phyloP scores from a whole-genome alignment of 1,284 basidiomycete species.

The Microbotryum scabiosae region DNA sequence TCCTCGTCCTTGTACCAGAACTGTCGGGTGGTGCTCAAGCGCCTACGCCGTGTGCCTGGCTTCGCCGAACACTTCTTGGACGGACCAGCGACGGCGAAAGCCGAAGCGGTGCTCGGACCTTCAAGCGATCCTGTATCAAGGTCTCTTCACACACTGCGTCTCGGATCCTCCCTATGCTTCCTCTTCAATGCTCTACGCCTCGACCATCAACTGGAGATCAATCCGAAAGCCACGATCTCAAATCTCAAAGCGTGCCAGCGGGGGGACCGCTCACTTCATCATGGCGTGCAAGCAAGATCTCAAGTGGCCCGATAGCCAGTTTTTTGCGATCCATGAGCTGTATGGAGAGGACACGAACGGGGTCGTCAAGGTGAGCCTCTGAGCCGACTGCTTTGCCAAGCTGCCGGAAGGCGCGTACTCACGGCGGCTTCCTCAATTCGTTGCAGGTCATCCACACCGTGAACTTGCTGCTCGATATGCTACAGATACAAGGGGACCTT shows the following conservation, averaged over 20 bases:
- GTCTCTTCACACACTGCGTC: slow-evolving; percentile 85
- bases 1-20: slow-evolving; percentile 42
- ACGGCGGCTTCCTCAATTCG: not conserved
- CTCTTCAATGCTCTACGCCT: slow-evolving; percentile 75
- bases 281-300: slow-evolving; percentile 47
- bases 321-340: slow-evolving; percentile 58
- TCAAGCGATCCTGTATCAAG: slow-evolving; percentile 59
- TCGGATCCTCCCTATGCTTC: slow-evolving; percentile 87
- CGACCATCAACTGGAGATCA: slow-evolving; percentile 51
- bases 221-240: slow-evolving; percentile 56
- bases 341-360: slow-evolving; percentile 88
- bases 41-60: slow-evolving; percentile 41
- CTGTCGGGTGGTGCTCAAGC: slow-evolving; percentile 39
- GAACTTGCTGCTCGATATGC: slow-evolving; percentile 69
- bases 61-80: slow-evolving; percentile 35
- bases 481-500: slow-evolving; percentile 64
- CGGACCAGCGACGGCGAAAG: not conserved
- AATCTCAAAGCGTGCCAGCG: slow-evolving; percentile 69
- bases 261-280: slow-evolving; percentile 49
- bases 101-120: slow-evolving; percentile 29
- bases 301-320: slow-evolving; percentile 44
- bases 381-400: not conserved
- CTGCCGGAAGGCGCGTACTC: not conserved
- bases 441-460: slow-evolving; percentile 81
- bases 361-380: slow-evolving; percentile 70